A percentile compares a stretch with the other conserved stretches of the same genome.
Evolutionary conservation across 2,329 filamentous ascomycete species (phyloP).

Genomic region (Aphanocladium album): DNA sequence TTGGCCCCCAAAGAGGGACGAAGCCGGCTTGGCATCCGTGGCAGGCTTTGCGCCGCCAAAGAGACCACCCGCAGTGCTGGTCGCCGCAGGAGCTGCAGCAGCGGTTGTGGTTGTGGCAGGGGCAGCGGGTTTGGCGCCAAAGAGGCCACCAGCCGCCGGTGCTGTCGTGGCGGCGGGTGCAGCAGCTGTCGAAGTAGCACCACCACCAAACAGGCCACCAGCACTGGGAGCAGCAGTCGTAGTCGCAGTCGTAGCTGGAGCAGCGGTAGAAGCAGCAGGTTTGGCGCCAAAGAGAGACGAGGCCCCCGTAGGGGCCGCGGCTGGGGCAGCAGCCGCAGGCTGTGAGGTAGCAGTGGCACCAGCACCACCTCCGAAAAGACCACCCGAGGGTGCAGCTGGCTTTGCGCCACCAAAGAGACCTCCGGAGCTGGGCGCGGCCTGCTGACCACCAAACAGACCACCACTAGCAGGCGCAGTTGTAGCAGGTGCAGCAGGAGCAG

Average conservation of each 20-base stretch:
- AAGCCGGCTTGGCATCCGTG: conserved; percentile 18
- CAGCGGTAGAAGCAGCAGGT: conserved; percentile 18
- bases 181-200: conserved; percentile 21
- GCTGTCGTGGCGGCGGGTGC: conserved; percentile 19
- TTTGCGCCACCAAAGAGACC: conserved; percentile 25
- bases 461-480: conserved; percentile 11
- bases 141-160: conserved; percentile 24
- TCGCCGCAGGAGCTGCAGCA: conserved; percentile 26
- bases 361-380: conserved; percentile 28
- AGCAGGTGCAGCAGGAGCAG: conserved; percentile 12
- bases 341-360: conserved; percentile 24
- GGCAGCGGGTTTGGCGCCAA: conserved; percentile 36
- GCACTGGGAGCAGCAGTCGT: conserved; percentile 16
- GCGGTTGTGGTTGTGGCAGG: conserved; percentile 27
- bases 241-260: conserved; percentile 20
- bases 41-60: conserved; percentile 29
- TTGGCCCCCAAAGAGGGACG: conserved; percentile 30
- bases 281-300: conserved; percentile 22
- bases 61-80: conserved; percentile 25
- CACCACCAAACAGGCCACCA: conserved; percentile 19
- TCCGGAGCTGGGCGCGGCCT: conserved; percentile 15
- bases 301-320: conserved; percentile 15
- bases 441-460: conserved; percentile 18
- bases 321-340: conserved; percentile 17
- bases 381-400: conserved; percentile 19